Percentiles rank a stretch among this genome's conserved stretches.
phyloP scores from a whole-genome alignment of 2,329 filamentous ascomycete species.

The Colletotrichum cereale region DNA sequence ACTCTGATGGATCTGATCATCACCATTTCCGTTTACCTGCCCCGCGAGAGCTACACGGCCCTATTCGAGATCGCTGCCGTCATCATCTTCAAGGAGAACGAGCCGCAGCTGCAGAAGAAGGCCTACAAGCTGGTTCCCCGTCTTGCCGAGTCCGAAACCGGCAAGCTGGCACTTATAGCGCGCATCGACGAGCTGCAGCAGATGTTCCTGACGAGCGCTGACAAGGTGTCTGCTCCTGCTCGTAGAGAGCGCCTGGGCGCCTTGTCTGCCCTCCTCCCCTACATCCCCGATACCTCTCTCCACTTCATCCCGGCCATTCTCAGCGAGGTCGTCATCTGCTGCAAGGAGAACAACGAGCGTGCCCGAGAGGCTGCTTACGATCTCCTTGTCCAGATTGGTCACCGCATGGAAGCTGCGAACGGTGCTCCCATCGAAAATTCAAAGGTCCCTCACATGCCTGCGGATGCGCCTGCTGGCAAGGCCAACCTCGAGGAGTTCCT shows the following conservation, averaged over 20 bases:
- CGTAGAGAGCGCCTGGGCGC: conserved; percentile 88
- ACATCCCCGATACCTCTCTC: conserved; percentile 81
- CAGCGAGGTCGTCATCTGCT: conserved; percentile 94
- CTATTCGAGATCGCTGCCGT: conserved; percentile 89
- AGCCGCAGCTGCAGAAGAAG: conserved; percentile 97
- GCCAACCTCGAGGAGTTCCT: conserved; percentile 95
- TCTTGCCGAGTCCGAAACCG: conserved; percentile 83
- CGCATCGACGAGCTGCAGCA: conserved; percentile 83
- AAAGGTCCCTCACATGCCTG: conserved; percentile 88
- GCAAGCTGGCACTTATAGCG: conserved; percentile 80
- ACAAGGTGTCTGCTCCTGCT: conserved; percentile 88
- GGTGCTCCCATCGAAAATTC: conserved; percentile 85
- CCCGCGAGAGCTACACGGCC: conserved; percentile 83
- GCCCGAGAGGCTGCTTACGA: conserved; percentile 91
- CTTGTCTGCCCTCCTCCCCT: conserved; percentile 82
- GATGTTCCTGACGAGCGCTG: conserved; percentile 82
- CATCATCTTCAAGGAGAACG: conserved; percentile 83
- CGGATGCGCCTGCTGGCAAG: conserved; percentile 79
- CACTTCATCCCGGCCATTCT: conserved; percentile 94
- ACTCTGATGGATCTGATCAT: conserved; percentile 98
- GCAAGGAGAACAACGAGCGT: conserved; percentile 98
- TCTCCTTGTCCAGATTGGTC: conserved; percentile 87
- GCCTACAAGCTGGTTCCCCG: conserved; percentile 98
- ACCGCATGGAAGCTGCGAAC: conserved; percentile 76
- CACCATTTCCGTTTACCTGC: conserved; percentile 93